Evolutionary conservation across 495 filamentous ascomycete genomes (phyloP).

Genomic region (Lasiosphaeris hirsuta): DNA sequence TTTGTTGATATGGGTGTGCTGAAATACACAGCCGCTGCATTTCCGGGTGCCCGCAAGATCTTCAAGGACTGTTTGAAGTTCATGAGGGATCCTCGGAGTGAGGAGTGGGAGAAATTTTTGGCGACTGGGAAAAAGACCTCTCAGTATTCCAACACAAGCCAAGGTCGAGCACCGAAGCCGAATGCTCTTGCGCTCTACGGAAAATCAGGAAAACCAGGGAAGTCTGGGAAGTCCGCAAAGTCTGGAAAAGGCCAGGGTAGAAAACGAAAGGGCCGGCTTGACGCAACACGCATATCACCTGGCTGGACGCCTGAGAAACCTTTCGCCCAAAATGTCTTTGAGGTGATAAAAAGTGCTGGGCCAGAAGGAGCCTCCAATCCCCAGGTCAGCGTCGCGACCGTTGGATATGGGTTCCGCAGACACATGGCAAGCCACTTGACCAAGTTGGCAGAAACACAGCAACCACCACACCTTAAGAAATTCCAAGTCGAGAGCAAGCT

Average conservation of each 20-base stretch:
- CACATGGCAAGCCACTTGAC: slow-evolving; percentile 40
- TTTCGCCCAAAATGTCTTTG: slow-evolving; percentile 39
- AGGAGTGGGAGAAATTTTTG: slow-evolving; percentile 59
- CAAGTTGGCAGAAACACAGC: slow-evolving; percentile 39
- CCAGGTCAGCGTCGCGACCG: slow-evolving; percentile 39
- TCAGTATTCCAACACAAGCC: slow-evolving; percentile 30
- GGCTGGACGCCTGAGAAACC: slow-evolving; percentile 46
- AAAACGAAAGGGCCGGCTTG: slow-evolving; percentile 13
- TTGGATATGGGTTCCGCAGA: slow-evolving; percentile 43
- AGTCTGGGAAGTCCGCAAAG: too few relatives aligned
- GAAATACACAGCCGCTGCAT: slow-evolving; percentile 62
- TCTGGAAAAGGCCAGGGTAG: background rate
- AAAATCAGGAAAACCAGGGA: slow-evolving; percentile 12
- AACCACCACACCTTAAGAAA: slow-evolving; percentile 42
- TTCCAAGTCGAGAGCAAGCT: slow-evolving; percentile 42
- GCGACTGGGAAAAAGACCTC: slow-evolving; percentile 37
- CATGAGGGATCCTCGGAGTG: slow-evolving; percentile 64
- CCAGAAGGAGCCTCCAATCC: slow-evolving; percentile 41
- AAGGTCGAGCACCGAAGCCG: slow-evolving; percentile 29
- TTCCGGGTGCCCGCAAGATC: slow-evolving; percentile 40
- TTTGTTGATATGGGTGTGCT: slow-evolving; percentile 67
- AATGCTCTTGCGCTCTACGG: slow-evolving; percentile 28
- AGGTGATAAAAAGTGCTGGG: slow-evolving; percentile 42
- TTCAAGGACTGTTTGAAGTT: slow-evolving; percentile 68
- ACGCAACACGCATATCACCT: slow-evolving; percentile 28